Percentiles rank a stretch among this genome's conserved stretches.
Evolutionary conservation across 192 early-diverging fungal genomes (phyloP).

Genomic region (Umbelopsis ramanniana): DNA sequence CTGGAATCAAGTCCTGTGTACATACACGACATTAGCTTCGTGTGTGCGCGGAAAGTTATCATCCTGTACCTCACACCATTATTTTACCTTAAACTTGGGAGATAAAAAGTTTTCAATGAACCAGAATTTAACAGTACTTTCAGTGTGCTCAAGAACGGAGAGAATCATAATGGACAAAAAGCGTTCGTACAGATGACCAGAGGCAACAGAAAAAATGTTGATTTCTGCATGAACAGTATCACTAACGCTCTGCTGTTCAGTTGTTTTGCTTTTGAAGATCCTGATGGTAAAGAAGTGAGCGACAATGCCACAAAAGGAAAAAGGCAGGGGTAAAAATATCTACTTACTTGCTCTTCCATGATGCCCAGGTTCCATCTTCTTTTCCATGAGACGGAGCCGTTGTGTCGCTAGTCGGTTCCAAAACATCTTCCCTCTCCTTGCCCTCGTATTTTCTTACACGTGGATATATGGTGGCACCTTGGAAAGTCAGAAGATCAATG

Average conservation of each 20-base stretch:
- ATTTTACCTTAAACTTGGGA: constrained; percentile 88
- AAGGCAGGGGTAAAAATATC: constrained; percentile 31
- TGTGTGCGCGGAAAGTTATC: background rate
- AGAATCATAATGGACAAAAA: constrained; percentile 98
- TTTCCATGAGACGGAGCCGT: constrained; percentile 28
- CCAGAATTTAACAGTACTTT: constrained; percentile 97
- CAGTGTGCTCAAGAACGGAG: constrained; percentile 85
- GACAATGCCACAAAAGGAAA: background rate
- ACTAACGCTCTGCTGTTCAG: background rate
- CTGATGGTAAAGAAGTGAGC: constrained; percentile 1
- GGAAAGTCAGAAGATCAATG: constrained; percentile 77
- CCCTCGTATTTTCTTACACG: constrained; percentile 79
- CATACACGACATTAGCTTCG: constrained; percentile 8
- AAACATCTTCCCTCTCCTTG: constrained; percentile 76
- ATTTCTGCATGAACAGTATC: constrained; percentile 58
- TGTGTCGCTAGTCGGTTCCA: constrained; percentile 41
- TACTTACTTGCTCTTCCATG: constrained; percentile 61
- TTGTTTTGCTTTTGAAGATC: constrained; percentile 25
- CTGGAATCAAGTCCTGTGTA: constrained; percentile 80
- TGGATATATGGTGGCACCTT: constrained; percentile 84
- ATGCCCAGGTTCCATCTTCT: constrained; percentile 59
- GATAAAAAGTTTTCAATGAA: constrained; percentile 98
- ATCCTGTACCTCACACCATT: background rate
- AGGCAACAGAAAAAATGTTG: constrained; percentile 98
- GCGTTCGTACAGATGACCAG: constrained; percentile 97